These are phyloP conservation scores for Ceratobasidium papillatum DNA, from an alignment of 1,284 basidiomycete species.

Conservation along the genomic window DNA sequence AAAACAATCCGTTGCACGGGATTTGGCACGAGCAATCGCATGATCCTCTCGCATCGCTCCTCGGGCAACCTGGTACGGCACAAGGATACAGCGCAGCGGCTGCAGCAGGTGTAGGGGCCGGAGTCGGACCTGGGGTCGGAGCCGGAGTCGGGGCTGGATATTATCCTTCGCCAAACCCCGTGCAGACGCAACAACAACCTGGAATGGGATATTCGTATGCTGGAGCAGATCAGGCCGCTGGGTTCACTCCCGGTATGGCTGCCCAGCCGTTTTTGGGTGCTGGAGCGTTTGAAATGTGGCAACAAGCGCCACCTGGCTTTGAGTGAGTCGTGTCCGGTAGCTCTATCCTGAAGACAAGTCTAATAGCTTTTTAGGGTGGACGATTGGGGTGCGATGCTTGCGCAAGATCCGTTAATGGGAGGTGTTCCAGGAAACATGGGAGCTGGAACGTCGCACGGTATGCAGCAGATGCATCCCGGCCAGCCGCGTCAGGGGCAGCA, in stretches of 20 bases:
- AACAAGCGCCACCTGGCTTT: slow-evolving; percentile 45
- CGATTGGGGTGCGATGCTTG: slow-evolving; percentile 44
- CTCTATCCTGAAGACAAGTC: background rate
- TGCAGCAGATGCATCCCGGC: slow-evolving; percentile 22
- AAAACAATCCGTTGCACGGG: slow-evolving; percentile 37
- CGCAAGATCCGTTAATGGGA: slow-evolving; percentile 20
- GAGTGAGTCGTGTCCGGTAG: slow-evolving; percentile 43
- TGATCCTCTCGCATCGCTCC: slow-evolving; percentile 30
- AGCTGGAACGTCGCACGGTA: slow-evolving; percentile 8
- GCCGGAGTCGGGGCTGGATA: slow-evolving; percentile 30
- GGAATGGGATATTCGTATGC: slow-evolving; percentile 11
- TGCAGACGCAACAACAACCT: background rate
- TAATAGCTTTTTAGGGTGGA: slow-evolving; percentile 43
- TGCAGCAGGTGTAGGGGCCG: background rate
- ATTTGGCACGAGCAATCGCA: slow-evolving; percentile 40
- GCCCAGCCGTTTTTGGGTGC: slow-evolving; percentile 40
- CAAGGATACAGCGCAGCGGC: background rate
- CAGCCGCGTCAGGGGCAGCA: slow-evolving; percentile 19
- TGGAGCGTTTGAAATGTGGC: slow-evolving; percentile 44
- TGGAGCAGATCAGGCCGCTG: slow-evolving; percentile 15
- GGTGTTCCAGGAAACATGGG: slow-evolving; percentile 9
- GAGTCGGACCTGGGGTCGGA: background rate
- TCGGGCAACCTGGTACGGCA: slow-evolving; percentile 2
- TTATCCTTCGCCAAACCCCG: slow-evolving; percentile 3
- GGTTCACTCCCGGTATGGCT: slow-evolving; percentile 22